Conservation (phyloP, 2,329 filamentous ascomycete genomes). For the Colletotrichum sp. region DNA sequence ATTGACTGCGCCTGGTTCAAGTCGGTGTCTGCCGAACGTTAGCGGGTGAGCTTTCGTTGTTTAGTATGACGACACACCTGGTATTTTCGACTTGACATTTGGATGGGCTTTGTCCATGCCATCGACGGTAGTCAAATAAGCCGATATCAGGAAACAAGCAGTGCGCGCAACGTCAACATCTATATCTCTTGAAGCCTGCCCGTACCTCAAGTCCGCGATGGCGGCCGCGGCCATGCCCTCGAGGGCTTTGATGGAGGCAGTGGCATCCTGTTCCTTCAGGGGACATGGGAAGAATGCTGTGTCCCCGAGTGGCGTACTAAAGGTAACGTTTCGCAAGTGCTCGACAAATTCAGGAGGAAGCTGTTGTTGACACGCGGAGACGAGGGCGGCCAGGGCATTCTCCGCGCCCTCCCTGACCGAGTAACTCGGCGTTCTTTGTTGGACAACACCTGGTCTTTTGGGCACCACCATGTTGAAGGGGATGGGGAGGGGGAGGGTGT, state of each 20-base stretch:
- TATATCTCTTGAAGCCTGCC: slow-evolving; percentile 43
- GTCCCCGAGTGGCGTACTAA: slow-evolving; percentile 34
- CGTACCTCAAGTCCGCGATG: slow-evolving; percentile 60
- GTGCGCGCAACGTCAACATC: slow-evolving; percentile 58
- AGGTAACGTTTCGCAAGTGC: slow-evolving; percentile 31
- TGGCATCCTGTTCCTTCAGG: slow-evolving; percentile 45
- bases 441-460: neutral
- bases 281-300: slow-evolving; percentile 42
- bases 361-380: slow-evolving; percentile 29
- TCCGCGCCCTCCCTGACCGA: slow-evolving; percentile 37
- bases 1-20: slow-evolving; percentile 68
- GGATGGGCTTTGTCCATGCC: slow-evolving; percentile 54
- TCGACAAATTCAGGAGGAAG: slow-evolving; percentile 35
- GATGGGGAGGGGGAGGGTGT: neutral
- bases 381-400: slow-evolving; percentile 31
- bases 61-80: slow-evolving; percentile 10
- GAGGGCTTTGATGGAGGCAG: slow-evolving; percentile 59
- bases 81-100: slow-evolving; percentile 41
- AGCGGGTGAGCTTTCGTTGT: neutral
- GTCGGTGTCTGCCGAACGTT: slow-evolving; percentile 61
- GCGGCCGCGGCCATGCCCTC: slow-evolving; percentile 66
- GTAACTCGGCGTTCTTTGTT: slow-evolving; percentile 24
- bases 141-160: slow-evolving; percentile 62
- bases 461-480: slow-evolving; percentile 15
- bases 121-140: slow-evolving; percentile 61